Base-by-base conservation (phyloP, 352 stramenopile species). In the Phytophthora nicotianae region DNA sequence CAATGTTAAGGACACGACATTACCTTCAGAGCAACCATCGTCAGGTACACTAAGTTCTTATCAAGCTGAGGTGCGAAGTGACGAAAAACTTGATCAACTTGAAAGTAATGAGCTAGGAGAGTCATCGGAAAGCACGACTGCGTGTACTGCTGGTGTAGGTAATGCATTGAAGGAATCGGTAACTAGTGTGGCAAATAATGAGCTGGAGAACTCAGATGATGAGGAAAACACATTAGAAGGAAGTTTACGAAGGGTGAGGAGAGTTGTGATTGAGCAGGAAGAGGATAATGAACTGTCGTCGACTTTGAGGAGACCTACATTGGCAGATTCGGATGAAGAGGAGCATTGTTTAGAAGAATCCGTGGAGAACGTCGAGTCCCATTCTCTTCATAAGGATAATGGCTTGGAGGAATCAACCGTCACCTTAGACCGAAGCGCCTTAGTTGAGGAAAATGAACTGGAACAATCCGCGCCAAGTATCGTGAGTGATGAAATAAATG, bases 131-230 rank as follows among this genome's bases (percentile, higher is more conserved):
- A 56, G 51, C 4, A 5, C 46, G 17, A 14, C 4, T 41, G 20
- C 35, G 13, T 35, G 11, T 19, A 24, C 26, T 11, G 27, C 21
- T 21, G 14, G 24, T 26, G 50, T 19, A 33, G 10, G 7, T 23
- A 11, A 24, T 45, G 16, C 5, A 16, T 11, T 53, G 8, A n/a
- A 55, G 8, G 17, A 40, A 33, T 48, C 40, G 43, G 9, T 9
- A 41, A 33, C 29, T 27, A 58, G n/a, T 7, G 6, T 55, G 20
- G 43, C 57, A 27, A 46, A 13, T 10, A 37, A 32, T 16, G 32
- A 20, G 19, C 47, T 64, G 24, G 51, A 62, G 45, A 24, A 56
- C 1, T 66, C 58, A 32, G 17, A 2, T n/a, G 19, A 55, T 32
- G 45, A 55, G 4, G 26, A 26, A 14, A 20, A 35, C 2, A 21